Conservation (phyloP, 176 grass and related monocot species). For the Elaeis guineensis region DNA sequence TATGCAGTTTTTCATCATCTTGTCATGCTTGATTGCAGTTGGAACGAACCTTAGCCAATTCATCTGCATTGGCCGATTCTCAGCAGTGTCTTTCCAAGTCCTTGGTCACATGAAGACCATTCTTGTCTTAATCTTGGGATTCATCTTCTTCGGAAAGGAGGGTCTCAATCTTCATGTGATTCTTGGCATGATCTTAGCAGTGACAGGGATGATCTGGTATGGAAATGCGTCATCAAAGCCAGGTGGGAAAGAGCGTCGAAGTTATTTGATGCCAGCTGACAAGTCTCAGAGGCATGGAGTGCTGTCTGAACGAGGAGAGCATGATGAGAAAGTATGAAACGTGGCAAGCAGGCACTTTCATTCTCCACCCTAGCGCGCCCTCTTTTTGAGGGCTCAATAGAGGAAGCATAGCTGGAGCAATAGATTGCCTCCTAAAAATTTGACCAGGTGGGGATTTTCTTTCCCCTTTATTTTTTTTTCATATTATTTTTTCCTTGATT, state of each 20-base stretch:
- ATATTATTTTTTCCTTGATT: no score
- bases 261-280: background rate
- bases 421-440: no score
- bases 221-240: slow-evolving; percentile 73
- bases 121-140: slow-evolving; percentile 71
- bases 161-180: slow-evolving; percentile 70
- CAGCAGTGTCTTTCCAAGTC: slow-evolving; percentile 31
- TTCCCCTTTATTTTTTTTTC: no score
- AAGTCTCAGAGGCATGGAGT: no score
- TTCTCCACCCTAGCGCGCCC: no score
- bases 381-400: no score
- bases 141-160: slow-evolving; percentile 86
- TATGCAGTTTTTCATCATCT: slow-evolving; percentile 52
- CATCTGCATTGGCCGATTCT: slow-evolving; percentile 85
- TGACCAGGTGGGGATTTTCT: no score
- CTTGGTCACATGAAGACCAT: slow-evolving; percentile 96
- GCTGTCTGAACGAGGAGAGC: no score
- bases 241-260: slow-evolving; percentile 62
- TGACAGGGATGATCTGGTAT: slow-evolving; percentile 88
- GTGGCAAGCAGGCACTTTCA: no score
- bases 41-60: slow-evolving; percentile 89
- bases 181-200: slow-evolving; percentile 72
- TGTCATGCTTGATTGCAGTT: slow-evolving; percentile 77
- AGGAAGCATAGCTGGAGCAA: no score
- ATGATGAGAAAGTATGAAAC: no score